Conservation (phyloP, 202 grass and related monocot genomes). For the Tripidium arundinaceum region DNA sequence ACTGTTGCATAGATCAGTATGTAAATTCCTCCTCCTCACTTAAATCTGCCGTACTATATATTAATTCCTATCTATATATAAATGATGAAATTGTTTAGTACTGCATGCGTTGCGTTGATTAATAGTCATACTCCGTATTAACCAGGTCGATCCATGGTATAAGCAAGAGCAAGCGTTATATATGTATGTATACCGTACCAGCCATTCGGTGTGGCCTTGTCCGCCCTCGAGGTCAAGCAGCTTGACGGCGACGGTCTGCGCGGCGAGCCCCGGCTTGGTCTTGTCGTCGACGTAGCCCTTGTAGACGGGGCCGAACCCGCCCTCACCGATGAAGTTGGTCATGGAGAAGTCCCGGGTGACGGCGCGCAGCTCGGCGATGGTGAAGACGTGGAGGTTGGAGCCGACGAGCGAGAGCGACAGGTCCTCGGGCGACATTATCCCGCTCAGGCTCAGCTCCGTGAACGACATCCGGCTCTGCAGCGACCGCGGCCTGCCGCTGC, state of each 20-base stretch:
- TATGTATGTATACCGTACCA: slow-evolving; percentile 37
- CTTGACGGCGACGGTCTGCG: slow-evolving; percentile 70
- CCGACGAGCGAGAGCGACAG: slow-evolving; percentile 64
- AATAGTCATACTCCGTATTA: too few relatives aligned
- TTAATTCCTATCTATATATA: too few relatives aligned
- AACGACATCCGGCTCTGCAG: slow-evolving; percentile 64
- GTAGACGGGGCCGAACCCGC: slow-evolving; percentile 71
- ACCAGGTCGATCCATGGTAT: background rate
- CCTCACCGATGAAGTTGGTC: slow-evolving; percentile 74
- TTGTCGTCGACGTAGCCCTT: slow-evolving; percentile 79
- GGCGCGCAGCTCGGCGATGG: slow-evolving; percentile 61
- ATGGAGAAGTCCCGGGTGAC: slow-evolving; percentile 62
- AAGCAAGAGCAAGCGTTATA: background rate
- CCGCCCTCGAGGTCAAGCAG: slow-evolving; percentile 71
- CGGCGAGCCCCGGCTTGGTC: slow-evolving; percentile 49
- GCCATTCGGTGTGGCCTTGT: slow-evolving; percentile 77
- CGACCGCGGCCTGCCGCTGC: slow-evolving; percentile 14
- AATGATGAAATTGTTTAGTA: background rate
- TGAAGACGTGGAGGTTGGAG: slow-evolving; percentile 65
- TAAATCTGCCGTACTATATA: background rate
- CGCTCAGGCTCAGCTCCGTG: slow-evolving; percentile 58
- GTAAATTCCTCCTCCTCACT: background rate
- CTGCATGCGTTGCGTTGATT: background rate
- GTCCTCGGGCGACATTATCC: slow-evolving; percentile 71
- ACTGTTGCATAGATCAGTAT: background rate